Conservation (phyloP, 805 yeast species). For the Candida arabinofermentans region DNA sequence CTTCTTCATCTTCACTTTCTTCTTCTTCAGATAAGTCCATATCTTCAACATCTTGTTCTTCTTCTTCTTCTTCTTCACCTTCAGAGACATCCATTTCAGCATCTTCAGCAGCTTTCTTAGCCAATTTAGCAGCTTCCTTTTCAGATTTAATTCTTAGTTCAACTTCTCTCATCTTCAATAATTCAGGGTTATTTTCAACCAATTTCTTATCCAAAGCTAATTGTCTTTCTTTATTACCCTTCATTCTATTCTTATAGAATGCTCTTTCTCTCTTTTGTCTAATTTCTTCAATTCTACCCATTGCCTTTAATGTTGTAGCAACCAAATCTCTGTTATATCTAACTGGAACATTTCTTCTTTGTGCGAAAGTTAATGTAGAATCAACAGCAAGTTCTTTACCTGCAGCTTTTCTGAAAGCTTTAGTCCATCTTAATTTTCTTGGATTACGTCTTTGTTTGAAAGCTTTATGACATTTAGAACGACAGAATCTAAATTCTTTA, state of each 20-base stretch:
- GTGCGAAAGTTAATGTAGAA: slow-evolving; percentile 91
- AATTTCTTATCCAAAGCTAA: slow-evolving; percentile 82
- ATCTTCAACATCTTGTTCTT: slow-evolving; percentile 43
- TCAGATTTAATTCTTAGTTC: slow-evolving; percentile 77
- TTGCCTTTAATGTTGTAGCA: slow-evolving; percentile 88
- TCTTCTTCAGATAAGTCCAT: slow-evolving; percentile 34
- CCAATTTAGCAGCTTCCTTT: slow-evolving; percentile 54
- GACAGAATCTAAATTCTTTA: slow-evolving; percentile 94
- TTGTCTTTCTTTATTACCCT: slow-evolving; percentile 88
- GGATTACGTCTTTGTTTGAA: slow-evolving; percentile 99
- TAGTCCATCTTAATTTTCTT: slow-evolving; percentile 96
- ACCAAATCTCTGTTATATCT: slow-evolving; percentile 96
- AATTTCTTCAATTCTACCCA: slow-evolving; percentile 94
- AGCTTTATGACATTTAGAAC: slow-evolving; percentile 95
- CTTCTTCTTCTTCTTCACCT: slow-evolving; percentile 42
- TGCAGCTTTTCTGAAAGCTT: slow-evolving; percentile 98
- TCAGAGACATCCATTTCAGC: slow-evolving; percentile 40
- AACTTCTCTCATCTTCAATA: slow-evolving; percentile 89
- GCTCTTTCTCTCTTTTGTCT: slow-evolving; percentile 96
- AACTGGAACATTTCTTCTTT: slow-evolving; percentile 96
- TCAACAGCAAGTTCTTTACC: slow-evolving; percentile 98
- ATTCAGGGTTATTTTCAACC: slow-evolving; percentile 83
- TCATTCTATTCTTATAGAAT: slow-evolving; percentile 99
- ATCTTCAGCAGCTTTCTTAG: slow-evolving; percentile 40
- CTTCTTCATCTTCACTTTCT: slow-evolving; percentile 34